phyloP scores from a whole-genome alignment of 2,329 filamentous ascomycete genomes.

The Didymella arachidicola region DNA sequence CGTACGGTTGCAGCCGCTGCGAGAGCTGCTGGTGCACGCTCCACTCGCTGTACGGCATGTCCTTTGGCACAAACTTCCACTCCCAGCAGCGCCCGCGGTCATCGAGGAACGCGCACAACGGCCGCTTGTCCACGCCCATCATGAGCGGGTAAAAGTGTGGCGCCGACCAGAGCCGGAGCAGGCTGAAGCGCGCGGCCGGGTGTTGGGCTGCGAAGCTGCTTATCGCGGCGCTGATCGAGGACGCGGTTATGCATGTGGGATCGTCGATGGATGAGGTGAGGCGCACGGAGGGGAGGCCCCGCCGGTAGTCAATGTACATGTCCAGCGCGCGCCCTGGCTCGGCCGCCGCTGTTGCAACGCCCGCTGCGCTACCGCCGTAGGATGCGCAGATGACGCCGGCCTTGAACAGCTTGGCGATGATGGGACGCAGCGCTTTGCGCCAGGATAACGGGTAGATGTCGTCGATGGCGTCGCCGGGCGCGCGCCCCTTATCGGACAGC shows the following conservation, averaged over 20 bases:
- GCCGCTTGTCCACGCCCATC: conserved; percentile 51
- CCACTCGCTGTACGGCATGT: conserved; percentile 56
- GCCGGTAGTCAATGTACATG: conserved; percentile 56
- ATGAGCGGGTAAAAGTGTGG: conserved; percentile 61
- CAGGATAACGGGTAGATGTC: conserved; percentile 51
- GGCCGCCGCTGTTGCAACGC: conserved; percentile 50
- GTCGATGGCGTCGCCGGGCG: conserved; percentile 18
- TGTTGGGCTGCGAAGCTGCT: conserved; percentile 37
- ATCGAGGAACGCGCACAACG: conserved; percentile 53
- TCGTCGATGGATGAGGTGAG: conserved; percentile 43
- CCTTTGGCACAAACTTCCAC: conserved; percentile 60
- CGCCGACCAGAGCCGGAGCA: conserved; percentile 58
- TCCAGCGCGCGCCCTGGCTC: conserved; percentile 52
- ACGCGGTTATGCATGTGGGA: conserved; percentile 42
- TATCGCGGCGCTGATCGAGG: conserved; percentile 45
- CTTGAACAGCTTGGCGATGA: conserved; percentile 57
- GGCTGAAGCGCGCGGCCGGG: conserved; percentile 51
- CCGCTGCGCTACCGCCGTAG: conserved; percentile 41
- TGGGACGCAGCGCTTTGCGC: conserved; percentile 53
- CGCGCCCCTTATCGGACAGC: conserved; percentile 21
- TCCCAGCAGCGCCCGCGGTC: conserved; percentile 55
- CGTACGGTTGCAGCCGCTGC: conserved; percentile 43
- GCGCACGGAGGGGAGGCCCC: conserved; percentile 26
- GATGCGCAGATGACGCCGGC: conserved; percentile 54
- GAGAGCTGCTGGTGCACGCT: conserved; percentile 53